phyloP scores from a whole-genome alignment of 202 grass and related monocot species.

The Zoysia matrella region DNA sequence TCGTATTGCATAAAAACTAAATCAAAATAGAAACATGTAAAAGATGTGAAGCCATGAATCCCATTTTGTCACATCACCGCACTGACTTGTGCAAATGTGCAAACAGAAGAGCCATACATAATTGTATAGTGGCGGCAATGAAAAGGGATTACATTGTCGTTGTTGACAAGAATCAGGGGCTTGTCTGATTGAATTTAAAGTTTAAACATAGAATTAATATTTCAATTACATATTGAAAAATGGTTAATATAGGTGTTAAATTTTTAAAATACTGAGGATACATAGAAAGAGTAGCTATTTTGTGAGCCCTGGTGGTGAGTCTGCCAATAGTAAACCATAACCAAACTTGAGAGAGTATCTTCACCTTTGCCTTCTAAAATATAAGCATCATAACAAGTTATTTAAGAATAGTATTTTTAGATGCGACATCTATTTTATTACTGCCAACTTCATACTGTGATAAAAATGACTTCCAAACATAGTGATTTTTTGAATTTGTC shows the following conservation, averaged over 20 bases:
- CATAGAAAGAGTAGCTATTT: not conserved
- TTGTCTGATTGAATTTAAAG: conserved; percentile 3
- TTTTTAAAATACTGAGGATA: not conserved
- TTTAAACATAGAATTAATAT: not conserved
- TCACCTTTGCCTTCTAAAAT: too few relatives aligned
- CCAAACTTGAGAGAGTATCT: too few relatives aligned
- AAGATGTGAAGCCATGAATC: not conserved
- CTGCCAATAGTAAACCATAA: too few relatives aligned
- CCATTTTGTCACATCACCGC: not conserved
- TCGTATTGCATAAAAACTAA: conserved; percentile 22
- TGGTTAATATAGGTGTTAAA: not conserved
- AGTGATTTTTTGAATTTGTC: not conserved
- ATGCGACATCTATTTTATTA: not conserved
- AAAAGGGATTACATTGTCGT: not conserved
- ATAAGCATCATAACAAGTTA: not conserved
- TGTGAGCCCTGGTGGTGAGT: too few relatives aligned
- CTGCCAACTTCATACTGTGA: not conserved
- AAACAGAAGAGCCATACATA: conserved; percentile 13
- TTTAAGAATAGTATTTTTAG: not conserved
- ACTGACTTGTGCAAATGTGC: not conserved
- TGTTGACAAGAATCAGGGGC: not conserved
- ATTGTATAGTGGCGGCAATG: not conserved
- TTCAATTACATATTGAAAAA: not conserved
- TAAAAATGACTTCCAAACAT: not conserved
- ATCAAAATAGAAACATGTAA: not conserved